These are phyloP conservation scores for Calycina herbarum DNA, from an alignment of 2,329 filamentous ascomycete genomes.

Conservation along the genomic window DNA sequence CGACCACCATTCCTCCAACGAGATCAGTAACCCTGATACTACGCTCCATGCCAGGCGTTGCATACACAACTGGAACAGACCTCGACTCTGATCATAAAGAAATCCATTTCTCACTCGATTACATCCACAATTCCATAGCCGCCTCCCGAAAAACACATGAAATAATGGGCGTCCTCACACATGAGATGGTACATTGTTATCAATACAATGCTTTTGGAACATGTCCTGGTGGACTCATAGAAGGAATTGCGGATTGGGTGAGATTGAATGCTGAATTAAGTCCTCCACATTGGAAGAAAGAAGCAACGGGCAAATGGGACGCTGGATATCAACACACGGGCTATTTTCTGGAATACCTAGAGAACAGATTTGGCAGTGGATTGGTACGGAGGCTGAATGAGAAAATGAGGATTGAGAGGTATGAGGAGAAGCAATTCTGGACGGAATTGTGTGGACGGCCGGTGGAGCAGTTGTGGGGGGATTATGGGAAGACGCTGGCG, in stretches of 20 bases:
- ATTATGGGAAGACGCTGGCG: slow-evolving; percentile 57
- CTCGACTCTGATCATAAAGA: slow-evolving; percentile 88
- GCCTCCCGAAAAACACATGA: slow-evolving; percentile 54
- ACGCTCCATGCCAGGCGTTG: slow-evolving; percentile 77
- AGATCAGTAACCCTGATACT: slow-evolving; percentile 84
- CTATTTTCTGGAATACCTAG: slow-evolving; percentile 87
- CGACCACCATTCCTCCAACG: slow-evolving; percentile 56
- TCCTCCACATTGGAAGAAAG: slow-evolving; percentile 79
- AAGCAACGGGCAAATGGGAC: slow-evolving; percentile 68
- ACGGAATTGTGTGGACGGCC: slow-evolving; percentile 62
- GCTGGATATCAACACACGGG: slow-evolving; percentile 87
- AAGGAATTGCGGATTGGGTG: slow-evolving; percentile 93
- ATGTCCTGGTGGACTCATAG: slow-evolving; percentile 76
- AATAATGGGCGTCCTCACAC: slow-evolving; percentile 79
- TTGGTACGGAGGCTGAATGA: slow-evolving; percentile 67
- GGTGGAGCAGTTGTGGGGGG: slow-evolving; percentile 70
- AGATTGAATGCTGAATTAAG: slow-evolving; percentile 69
- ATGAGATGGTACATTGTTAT: slow-evolving; percentile 94
- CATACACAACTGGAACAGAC: slow-evolving; percentile 80
- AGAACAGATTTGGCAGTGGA: slow-evolving; percentile 61
- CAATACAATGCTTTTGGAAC: slow-evolving; percentile 69
- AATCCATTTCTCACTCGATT: slow-evolving; percentile 81
- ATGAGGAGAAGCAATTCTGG: slow-evolving; percentile 69
- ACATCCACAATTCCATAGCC: slow-evolving; percentile 57
- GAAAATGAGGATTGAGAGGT: slow-evolving; percentile 60